Evolutionary conservation across 345 rosid species (phyloP).

Genomic region (Bruguiera parviflora): DNA sequence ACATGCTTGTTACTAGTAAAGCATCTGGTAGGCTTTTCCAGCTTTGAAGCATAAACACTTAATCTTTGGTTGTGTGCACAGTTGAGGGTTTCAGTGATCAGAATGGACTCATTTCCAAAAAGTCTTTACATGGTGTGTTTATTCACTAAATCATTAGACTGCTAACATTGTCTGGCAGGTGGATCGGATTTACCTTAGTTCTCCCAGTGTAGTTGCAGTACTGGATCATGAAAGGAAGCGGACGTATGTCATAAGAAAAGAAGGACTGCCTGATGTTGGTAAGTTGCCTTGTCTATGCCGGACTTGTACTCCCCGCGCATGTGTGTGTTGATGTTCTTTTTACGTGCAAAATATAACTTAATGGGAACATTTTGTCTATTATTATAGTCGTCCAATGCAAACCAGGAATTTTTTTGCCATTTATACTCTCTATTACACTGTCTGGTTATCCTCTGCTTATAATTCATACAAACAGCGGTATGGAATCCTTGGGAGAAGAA

Average conservation of each 20-base stretch:
- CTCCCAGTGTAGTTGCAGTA: slow-evolving; percentile 58
- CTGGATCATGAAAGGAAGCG: slow-evolving; percentile 78
- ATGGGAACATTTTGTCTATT: no score
- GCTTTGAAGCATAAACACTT: no score
- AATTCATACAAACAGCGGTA: slow-evolving; percentile 22
- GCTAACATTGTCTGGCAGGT: slow-evolving; percentile 38
- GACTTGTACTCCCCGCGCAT: no score
- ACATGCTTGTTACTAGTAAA: no score
- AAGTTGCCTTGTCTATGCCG: slow-evolving; percentile 4
- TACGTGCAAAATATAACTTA: no score
- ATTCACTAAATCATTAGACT: neutral
- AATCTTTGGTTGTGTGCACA: no score
- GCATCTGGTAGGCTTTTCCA: no score
- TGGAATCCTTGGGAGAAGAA: slow-evolving; percentile 56
- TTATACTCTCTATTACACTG: no score
- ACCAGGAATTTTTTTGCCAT: no score
- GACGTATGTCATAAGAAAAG: slow-evolving; percentile 61
- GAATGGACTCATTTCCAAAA: neutral
- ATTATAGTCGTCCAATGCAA: no score
- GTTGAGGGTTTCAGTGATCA: no score
- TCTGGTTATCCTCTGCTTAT: neutral
- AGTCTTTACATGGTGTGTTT: neutral
- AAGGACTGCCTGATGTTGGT: slow-evolving; percentile 67
- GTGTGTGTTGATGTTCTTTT: no score
- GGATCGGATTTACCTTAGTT: slow-evolving; percentile 73